These are phyloP conservation scores for Auriscalpium vulgare DNA, from an alignment of 768 basidiomycete species.

Conservation along the genomic window DNA sequence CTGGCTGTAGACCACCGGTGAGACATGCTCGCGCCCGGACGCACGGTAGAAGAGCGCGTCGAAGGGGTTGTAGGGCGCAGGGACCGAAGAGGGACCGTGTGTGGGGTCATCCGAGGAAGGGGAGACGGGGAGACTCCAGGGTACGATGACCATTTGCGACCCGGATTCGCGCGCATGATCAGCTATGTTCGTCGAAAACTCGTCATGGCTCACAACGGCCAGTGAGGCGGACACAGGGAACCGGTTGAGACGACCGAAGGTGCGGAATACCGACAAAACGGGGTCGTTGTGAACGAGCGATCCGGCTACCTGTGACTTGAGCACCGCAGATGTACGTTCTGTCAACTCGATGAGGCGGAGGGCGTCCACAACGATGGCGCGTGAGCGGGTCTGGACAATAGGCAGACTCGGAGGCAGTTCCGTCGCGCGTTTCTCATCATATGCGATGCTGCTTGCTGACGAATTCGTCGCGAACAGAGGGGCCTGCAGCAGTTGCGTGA, in stretches of 20 bases:
- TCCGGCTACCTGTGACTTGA: slow-evolving; percentile 74
- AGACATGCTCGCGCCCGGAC: slow-evolving; percentile 38
- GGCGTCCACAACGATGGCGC: slow-evolving; percentile 49
- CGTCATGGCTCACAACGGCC: slow-evolving; percentile 67
- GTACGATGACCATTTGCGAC: slow-evolving; percentile 74
- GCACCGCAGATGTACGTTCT: slow-evolving; percentile 78
- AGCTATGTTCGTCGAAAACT: slow-evolving; percentile 60
- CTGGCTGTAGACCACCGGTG: slow-evolving; percentile 62
- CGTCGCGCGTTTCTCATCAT: background rate
- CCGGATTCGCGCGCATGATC: slow-evolving; percentile 46
- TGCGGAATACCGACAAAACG: slow-evolving; percentile 63
- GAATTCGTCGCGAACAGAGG: slow-evolving; percentile 6
- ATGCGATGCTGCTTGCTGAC: background rate
- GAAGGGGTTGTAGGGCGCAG: slow-evolving; percentile 48
- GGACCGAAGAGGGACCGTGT: slow-evolving; percentile 11
- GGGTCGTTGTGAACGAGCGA: slow-evolving; percentile 64
- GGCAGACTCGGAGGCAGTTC: background rate
- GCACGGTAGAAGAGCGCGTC: slow-evolving; percentile 66
- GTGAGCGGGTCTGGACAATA: slow-evolving; percentile 17
- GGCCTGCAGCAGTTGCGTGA: slow-evolving; percentile 63
- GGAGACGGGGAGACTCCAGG: slow-evolving; percentile 54
- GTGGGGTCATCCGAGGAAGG: slow-evolving; percentile 23
- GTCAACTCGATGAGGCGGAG: slow-evolving; percentile 87
- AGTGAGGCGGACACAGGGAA: slow-evolving; percentile 62
- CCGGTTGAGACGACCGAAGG: slow-evolving; percentile 66